Conservation (phyloP, 768 basidiomycete species). For the Mycena albidolilacea region DNA sequence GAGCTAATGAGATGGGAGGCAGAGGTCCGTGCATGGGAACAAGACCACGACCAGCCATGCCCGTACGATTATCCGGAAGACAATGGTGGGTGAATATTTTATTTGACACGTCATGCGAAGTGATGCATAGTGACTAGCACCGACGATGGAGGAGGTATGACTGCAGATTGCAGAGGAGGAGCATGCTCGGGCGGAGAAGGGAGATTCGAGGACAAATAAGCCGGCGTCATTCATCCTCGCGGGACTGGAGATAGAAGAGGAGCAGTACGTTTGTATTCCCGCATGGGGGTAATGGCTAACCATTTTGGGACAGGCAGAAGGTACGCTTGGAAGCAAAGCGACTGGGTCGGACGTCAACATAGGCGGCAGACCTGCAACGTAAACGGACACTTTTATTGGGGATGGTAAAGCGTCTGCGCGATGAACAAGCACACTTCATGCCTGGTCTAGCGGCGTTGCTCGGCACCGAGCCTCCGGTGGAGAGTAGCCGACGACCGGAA, state of each 20-base stretch:
- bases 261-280: constrained; percentile 20
- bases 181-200: constrained; percentile 22
- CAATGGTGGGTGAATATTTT: constrained; percentile 25
- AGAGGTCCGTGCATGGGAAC: constrained; percentile 33
- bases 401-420: constrained; percentile 11
- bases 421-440: constrained; percentile 30
- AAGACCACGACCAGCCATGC: constrained; percentile 26
- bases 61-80: constrained; percentile 35
- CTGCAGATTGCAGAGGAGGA: constrained; percentile 38
- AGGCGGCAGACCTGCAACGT: constrained; percentile 15
- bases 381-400: constrained; percentile 3
- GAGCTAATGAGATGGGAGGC: constrained; percentile 37
- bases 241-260: constrained; percentile 32
- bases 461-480: background rate
- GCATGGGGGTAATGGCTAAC: background rate
- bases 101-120: background rate
- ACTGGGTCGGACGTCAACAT: constrained; percentile 4
- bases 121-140: constrained; percentile 1
- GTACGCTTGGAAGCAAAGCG: constrained; percentile 2
- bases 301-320: background rate
- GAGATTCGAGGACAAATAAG: background rate
- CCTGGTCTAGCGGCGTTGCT: background rate
- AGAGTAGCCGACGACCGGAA: constrained; percentile 33
- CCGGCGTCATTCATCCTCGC: constrained; percentile 35
- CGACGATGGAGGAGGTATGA: constrained; percentile 31